These are phyloP conservation scores for Suillus subluteus DNA, from an alignment of 768 basidiomycete genomes.

Conservation along the genomic window DNA sequence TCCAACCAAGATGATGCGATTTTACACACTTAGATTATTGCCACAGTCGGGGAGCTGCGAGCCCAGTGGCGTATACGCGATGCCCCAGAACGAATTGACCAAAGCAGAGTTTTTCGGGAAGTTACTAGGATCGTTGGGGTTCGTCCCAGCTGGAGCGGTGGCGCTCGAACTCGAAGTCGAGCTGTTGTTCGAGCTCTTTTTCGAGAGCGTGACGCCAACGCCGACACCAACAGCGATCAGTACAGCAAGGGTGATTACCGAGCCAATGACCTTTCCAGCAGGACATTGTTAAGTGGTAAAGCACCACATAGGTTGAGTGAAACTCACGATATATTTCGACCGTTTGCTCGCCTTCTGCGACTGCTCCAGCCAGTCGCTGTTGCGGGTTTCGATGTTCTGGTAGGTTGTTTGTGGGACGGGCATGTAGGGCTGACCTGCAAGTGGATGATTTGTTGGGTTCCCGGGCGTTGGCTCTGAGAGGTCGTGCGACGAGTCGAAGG, in stretches of 20 bases:
- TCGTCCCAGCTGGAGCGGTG: constrained; percentile 30
- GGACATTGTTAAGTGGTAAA: constrained; percentile 8
- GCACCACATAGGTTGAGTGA: not conserved
- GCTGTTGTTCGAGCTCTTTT: constrained; percentile 43
- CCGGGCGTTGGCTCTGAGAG: constrained; percentile 27
- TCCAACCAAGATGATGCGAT: constrained; percentile 10
- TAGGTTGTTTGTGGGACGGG: constrained; percentile 26
- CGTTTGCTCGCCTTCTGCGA: constrained; percentile 37
- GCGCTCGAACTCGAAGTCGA: constrained; percentile 24
- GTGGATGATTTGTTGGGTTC: constrained; percentile 27
- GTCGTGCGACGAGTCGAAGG: constrained; percentile 24
- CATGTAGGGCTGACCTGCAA: constrained; percentile 25
- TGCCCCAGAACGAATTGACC: constrained; percentile 77
- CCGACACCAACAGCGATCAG: constrained; percentile 62
- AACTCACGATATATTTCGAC: constrained; percentile 62
- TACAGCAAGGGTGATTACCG: constrained; percentile 47
- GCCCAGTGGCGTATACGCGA: constrained; percentile 84
- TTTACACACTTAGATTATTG: constrained; percentile 43
- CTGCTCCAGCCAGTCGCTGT: constrained; percentile 46
- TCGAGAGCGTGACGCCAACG: constrained; percentile 68
- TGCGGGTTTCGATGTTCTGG: constrained; percentile 36
- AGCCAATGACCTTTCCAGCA: constrained; percentile 52
- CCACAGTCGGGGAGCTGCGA: constrained; percentile 76
- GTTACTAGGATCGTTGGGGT: constrained; percentile 73
- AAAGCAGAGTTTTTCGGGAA: constrained; percentile 73